Percentiles rank a stretch among this genome's conserved stretches.
Evolutionary conservation across 208 protist species (phyloP).

Genomic region (Crithidia fasciculata): DNA sequence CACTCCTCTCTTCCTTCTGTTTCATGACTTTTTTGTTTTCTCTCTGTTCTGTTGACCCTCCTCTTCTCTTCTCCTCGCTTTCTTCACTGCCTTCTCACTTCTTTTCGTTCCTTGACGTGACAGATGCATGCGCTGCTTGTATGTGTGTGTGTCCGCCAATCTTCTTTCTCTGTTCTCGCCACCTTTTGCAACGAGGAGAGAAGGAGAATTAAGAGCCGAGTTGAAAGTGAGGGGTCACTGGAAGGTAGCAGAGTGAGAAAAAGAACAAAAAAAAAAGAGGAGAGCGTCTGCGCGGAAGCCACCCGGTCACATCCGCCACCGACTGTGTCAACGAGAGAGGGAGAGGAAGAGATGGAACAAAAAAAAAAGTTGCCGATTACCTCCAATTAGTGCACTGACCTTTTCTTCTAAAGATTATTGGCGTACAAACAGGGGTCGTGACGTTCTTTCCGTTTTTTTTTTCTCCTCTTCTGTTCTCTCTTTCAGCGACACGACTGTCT

Average conservation of each 20-base stretch:
- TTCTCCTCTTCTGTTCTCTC: not conserved
- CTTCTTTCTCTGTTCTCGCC: not conserved
- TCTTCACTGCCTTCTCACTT: not conserved
- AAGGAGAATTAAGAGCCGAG: too few species aligned
- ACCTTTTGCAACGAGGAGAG: not conserved
- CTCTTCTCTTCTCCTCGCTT: not conserved
- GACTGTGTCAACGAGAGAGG: not conserved
- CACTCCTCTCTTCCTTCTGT: not conserved
- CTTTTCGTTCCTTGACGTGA: not conserved
- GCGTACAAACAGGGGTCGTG: not conserved
- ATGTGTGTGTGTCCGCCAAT: not conserved
- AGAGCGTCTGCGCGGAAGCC: slow-evolving; percentile 9
- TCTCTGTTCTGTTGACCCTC: not conserved
- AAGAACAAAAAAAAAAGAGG: not conserved
- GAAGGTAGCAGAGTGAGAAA: not conserved
- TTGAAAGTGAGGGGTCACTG: too few species aligned
- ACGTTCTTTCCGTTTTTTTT: not conserved
- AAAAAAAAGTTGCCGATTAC: too few species aligned
- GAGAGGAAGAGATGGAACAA: not conserved
- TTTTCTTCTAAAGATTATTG: too few species aligned
- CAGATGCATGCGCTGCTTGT: too few species aligned
- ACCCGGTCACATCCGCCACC: slow-evolving; percentile 14
- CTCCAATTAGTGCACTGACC: too few species aligned
- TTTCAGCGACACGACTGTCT: not conserved
- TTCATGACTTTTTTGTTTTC: slow-evolving; percentile 10